Conservation (phyloP, 306 rosid genomes). For the Casuarina equisetifolia region DNA sequence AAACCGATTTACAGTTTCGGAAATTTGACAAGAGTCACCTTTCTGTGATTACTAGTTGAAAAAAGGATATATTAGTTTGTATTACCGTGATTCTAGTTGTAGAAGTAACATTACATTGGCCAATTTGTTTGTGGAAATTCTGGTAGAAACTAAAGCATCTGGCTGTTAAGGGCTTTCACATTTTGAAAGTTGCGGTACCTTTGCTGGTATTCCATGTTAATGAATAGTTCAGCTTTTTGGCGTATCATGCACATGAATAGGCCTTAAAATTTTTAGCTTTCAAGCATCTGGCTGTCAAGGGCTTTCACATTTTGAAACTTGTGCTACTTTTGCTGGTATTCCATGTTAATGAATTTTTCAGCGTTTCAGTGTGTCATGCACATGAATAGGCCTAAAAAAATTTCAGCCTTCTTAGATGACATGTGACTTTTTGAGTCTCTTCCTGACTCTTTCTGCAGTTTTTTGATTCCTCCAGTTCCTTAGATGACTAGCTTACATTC, state of each 20-base stretch:
- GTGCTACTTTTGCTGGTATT: slow-evolving; percentile 3
- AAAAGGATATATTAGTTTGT: not conserved
- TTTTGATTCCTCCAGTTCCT: slow-evolving; percentile 9
- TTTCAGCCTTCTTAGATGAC: not conserved
- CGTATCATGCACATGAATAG: slow-evolving; percentile 13
- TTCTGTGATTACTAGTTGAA: not conserved
- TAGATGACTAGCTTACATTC: slow-evolving; percentile 4
- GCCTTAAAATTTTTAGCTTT: not conserved
- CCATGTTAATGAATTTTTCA: slow-evolving; percentile 1
- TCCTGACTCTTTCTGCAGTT: slow-evolving; percentile 18
- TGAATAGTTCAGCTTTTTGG: slow-evolving; percentile 7
- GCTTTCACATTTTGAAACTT: not conserved
- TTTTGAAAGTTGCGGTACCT: not conserved
- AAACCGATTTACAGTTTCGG: not conserved
- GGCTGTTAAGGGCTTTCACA: not conserved
- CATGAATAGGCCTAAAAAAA: not conserved
- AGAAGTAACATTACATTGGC: not conserved
- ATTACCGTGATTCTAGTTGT: not conserved
- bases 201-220: slow-evolving; percentile 5
- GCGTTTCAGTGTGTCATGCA: slow-evolving; percentile 16
- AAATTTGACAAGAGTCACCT: slow-evolving; percentile 13
- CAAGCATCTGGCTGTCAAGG: not conserved
- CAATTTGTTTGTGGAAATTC: not conserved
- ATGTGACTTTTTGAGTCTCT: slow-evolving; percentile 26
- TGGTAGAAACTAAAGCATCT: not conserved